Percentiles rank a stretch among this genome's conserved stretches.
phyloP scores from a whole-genome alignment of 2,329 filamentous ascomycete genomes.

The Colletotrichum gloeosporioides region DNA sequence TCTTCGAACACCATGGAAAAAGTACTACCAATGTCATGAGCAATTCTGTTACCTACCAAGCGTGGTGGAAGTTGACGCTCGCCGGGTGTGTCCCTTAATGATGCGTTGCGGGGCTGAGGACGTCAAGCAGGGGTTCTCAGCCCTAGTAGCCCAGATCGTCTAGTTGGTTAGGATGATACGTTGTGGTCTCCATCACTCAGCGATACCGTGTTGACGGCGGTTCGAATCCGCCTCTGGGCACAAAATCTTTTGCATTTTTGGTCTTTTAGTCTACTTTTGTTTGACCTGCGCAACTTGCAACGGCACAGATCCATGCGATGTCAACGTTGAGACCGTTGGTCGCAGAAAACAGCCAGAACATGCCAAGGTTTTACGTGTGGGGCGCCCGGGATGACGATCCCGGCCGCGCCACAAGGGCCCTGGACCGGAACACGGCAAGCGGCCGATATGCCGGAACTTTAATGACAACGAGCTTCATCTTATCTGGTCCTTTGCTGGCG shows the following conservation, averaged over 20 bases:
- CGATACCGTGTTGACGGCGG: conserved; percentile 21
- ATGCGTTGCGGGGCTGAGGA: background rate
- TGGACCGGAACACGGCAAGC: background rate
- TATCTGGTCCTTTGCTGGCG: background rate
- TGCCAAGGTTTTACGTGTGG: background rate
- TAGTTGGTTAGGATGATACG: conserved; percentile 24
- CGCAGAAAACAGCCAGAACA: background rate
- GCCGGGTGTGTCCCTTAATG: background rate
- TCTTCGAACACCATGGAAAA: background rate
- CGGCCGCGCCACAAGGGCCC: background rate
- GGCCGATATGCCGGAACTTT: background rate
- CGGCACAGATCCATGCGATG: fast-evolving
- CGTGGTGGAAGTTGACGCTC: background rate
- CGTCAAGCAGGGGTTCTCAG: background rate
- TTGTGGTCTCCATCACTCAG: conserved; percentile 17
- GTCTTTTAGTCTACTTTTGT: fast-evolving
- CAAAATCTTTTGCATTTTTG: background rate
- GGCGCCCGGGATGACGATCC: background rate
- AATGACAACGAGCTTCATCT: background rate
- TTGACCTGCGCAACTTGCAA: background rate
- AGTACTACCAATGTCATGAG: fast-evolving
- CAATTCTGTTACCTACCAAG: background rate
- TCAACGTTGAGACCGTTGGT: background rate
- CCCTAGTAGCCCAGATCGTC: conserved; percentile 13
- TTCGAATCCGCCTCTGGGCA: conserved; percentile 23